phyloP scores from a whole-genome alignment of 1,284 basidiomycete genomes.

The Cerioporus squamosus region DNA sequence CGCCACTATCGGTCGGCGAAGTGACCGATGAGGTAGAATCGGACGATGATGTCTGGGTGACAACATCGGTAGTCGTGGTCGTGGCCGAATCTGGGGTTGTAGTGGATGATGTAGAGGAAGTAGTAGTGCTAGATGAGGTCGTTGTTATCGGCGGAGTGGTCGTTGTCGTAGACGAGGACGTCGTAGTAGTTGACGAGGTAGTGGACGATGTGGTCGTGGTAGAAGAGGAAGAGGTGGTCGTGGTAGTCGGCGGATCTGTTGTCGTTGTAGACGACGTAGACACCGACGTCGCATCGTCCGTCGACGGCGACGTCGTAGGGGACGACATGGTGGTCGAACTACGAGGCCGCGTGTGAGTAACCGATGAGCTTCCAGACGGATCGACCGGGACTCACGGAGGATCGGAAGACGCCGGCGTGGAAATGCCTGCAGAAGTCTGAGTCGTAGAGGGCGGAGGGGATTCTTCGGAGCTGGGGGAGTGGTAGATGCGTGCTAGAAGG shows the following conservation, averaged over 20 bases:
- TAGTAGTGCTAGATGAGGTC: constrained; percentile 11
- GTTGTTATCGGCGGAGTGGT: neutral
- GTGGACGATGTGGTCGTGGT: constrained; percentile 7
- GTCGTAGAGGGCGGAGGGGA: neutral
- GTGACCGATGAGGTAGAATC: constrained; percentile 3
- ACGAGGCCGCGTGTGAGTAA: neutral
- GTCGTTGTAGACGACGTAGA: constrained; percentile 13
- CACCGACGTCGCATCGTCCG: constrained; percentile 6
- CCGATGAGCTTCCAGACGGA: neutral
- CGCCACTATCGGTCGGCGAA: neutral
- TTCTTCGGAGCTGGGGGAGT: neutral
- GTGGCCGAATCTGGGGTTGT: constrained; percentile 2
- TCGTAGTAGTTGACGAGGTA: constrained; percentile 9
- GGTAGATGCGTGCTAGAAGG: neutral
- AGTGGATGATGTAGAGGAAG: constrained; percentile 13
- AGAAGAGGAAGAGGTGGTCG: constrained; percentile 15
- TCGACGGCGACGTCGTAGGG: constrained; percentile 8
- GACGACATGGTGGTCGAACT: constrained; percentile 8
- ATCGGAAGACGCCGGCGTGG: constrained; percentile 1
- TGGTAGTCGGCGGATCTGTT: constrained; percentile 17
- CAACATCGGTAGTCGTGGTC: neutral
- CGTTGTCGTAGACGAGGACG: neutral
- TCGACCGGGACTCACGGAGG: constrained; percentile 6
- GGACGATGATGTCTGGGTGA: neutral
- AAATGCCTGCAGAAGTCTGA: neutral